phyloP scores from a whole-genome alignment of 2,329 filamentous ascomycete species.

The Allantophomopsis cytisporea region DNA sequence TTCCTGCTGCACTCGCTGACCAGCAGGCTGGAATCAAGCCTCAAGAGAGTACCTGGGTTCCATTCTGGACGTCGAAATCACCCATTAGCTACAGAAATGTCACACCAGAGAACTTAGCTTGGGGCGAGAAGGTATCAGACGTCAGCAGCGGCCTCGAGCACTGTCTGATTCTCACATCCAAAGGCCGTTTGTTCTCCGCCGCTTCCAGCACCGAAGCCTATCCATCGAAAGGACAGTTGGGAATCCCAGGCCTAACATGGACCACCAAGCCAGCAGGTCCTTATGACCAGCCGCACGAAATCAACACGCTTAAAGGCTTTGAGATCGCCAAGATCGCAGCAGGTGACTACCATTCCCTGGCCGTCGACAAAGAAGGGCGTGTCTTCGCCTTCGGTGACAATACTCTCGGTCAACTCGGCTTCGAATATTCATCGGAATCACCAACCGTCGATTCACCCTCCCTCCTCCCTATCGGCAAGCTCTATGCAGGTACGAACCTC shows the following conservation, averaged over 20 bases:
- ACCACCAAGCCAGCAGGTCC: conserved; percentile 60
- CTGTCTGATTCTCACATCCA: conserved; percentile 70
- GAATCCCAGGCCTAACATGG: conserved; percentile 74
- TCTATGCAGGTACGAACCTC: conserved; percentile 56
- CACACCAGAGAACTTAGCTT: conserved; percentile 47
- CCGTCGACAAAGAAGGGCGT: conserved; percentile 60
- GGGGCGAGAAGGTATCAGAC: conserved; percentile 60
- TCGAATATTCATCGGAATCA: conserved; percentile 50
- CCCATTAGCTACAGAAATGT: conserved; percentile 60
- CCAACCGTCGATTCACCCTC: conserved; percentile 56
- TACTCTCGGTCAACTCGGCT: conserved; percentile 79
- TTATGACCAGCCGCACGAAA: conserved; percentile 73
- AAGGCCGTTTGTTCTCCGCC: conserved; percentile 79
- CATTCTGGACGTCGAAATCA: conserved; percentile 51
- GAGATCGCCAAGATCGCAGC: conserved; percentile 63
- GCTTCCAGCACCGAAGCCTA: conserved; percentile 68
- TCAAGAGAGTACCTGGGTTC: conserved; percentile 53
- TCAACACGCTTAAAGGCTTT: conserved; percentile 56
- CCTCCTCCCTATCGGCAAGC: conserved; percentile 52
- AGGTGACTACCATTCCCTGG: conserved; percentile 78
- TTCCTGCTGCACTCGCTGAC: conserved; percentile 64
- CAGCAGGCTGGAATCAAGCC: conserved; percentile 51
- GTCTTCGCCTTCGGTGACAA: conserved; percentile 90
- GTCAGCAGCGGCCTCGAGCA: conserved; percentile 76
- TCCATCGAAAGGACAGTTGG: conserved; percentile 75